Evolutionary conservation across 257 asterid genomes (phyloP).

Genomic region (Scutellaria baicalensis): DNA sequence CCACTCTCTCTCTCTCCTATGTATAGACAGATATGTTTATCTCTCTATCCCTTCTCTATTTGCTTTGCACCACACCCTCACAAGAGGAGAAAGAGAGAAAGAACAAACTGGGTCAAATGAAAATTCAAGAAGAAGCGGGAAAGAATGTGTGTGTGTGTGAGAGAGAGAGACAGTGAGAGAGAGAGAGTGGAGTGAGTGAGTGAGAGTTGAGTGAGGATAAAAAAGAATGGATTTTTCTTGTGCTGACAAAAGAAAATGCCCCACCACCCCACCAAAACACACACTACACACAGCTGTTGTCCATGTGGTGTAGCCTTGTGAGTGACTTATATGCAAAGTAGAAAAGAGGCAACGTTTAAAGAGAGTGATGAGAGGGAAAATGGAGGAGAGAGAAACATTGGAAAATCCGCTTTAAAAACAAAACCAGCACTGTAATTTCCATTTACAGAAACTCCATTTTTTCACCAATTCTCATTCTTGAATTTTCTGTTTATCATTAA

Average conservation of each 20-base stretch:
- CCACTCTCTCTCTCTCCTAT: not conserved
- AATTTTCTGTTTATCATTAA: not conserved
- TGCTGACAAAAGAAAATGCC: slow-evolving; percentile 50
- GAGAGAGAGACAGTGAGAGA: not conserved
- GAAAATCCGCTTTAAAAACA: slow-evolving; percentile 4
- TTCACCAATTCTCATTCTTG: not conserved
- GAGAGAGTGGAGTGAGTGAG: slow-evolving; percentile 13
- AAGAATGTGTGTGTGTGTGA: slow-evolving; percentile 25
- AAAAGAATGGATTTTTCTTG: slow-evolving; percentile 37
- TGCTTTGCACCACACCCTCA: slow-evolving; percentile 27
- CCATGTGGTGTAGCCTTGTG: slow-evolving; percentile 20
- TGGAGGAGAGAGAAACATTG: not conserved
- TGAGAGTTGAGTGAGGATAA: slow-evolving; percentile 19
- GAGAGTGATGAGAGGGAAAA: slow-evolving; percentile 17
- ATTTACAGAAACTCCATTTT: not conserved
- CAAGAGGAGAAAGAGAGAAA: slow-evolving; percentile 6
- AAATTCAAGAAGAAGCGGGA: slow-evolving; percentile 80
- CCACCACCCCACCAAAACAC: slow-evolving; percentile 42
- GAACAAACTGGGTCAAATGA: slow-evolving; percentile 26
- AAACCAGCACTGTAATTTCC: not conserved
- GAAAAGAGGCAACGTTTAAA: slow-evolving; percentile 6
- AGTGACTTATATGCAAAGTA: slow-evolving; percentile 11
- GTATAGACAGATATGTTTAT: not conserved
- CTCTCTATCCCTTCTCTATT: slow-evolving; percentile 12
- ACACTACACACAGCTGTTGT: slow-evolving; percentile 26